phyloP scores from a whole-genome alignment of 2,329 filamentous ascomycete species.

The Alternaria consortialis region DNA sequence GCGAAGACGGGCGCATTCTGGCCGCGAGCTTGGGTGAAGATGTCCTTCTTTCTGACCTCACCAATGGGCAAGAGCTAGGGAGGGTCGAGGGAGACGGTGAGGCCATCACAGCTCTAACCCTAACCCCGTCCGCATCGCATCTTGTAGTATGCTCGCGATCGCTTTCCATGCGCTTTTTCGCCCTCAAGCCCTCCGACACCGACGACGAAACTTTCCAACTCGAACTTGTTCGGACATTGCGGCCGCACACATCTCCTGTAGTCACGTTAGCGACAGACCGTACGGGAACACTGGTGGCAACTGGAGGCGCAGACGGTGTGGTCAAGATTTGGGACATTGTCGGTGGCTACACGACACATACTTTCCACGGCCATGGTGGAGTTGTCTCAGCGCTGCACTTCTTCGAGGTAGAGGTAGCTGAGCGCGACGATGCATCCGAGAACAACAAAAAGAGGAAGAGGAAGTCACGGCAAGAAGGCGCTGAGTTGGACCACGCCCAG shows the following conservation, averaged over 20 bases:
- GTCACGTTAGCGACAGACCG: constrained; percentile 85
- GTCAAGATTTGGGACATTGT: constrained; percentile 97
- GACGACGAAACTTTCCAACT: constrained; percentile 67
- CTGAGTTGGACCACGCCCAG: constrained; percentile 50
- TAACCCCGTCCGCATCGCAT: constrained; percentile 88
- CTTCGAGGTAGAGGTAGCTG: constrained; percentile 73
- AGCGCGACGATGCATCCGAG: constrained; percentile 57
- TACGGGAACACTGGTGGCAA: constrained; percentile 89
- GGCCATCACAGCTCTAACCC: constrained; percentile 75
- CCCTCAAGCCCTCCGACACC: constrained; percentile 68
- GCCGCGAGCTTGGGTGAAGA: constrained; percentile 93
- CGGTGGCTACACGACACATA: constrained; percentile 91
- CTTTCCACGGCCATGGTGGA: constrained; percentile 90
- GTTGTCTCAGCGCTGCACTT: constrained; percentile 91
- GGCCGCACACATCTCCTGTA: constrained; percentile 90
- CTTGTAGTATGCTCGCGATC: constrained; percentile 92
- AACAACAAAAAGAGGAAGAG: constrained; percentile 50
- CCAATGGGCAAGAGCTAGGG: constrained; percentile 81
- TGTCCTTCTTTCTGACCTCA: constrained; percentile 84
- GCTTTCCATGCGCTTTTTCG: constrained; percentile 92
- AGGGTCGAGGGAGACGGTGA: constrained; percentile 84
- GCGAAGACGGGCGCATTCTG: constrained; percentile 80
- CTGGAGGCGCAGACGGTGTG: constrained; percentile 89
- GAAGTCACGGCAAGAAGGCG: constrained; percentile 58
- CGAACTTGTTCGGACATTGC: constrained; percentile 79